Evolutionary conservation across 176 grass and related monocot genomes (phyloP), one percentile per base, ranked within the genome.

Genomic region (Pharus latifolius): DNA sequence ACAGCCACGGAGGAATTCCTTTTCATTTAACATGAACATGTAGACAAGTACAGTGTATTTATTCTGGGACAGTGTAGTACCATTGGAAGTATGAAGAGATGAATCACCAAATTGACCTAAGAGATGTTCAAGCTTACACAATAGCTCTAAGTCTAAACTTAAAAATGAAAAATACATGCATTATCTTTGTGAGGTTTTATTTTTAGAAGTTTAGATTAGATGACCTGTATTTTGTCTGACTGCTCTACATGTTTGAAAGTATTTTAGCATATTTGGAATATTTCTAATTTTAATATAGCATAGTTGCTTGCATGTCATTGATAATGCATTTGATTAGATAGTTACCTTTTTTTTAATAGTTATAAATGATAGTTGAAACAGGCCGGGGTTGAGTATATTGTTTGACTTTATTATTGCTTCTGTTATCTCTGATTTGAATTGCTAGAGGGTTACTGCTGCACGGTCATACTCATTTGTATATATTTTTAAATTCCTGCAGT

Each of bases 301-400:
- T 79, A 74, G 63, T 80, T 80, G 76, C 56, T 75, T 85, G 70
- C 70, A 80, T 75, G 63, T 63, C 70, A 68, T 74, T 68, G 44
- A 34, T 79, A 61, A 60, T 61, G 24, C 45, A 17, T 62, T 67
- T 79, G 50, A 41, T 72, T 78, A 52, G 29, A 13, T 67, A 54
- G 27, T 28, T 79, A 27, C 73, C 41, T 18, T 66, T 59, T 59
- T 47, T 19, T 60, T 60, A 20, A 61, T n/a, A n/a, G n/a, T 44
- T 73, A 22, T 40, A n/a, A 34, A 37, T 67, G 27, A 52, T 68
- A 53, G 45, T 53, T 28, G 35, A 46, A 47, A 29, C 35, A n/a
- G n/a, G n/a, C n/a, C n/a, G n/a, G n/a, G n/a, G n/a, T n/a, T 74
- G 68, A 30, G 50, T 67, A 60, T 80, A 46, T 52, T 75, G 47